Percentiles rank a stretch among this genome's conserved stretches.
phyloP scores from a whole-genome alignment of 208 protist species.

The Leishmania lainsoni region DNA sequence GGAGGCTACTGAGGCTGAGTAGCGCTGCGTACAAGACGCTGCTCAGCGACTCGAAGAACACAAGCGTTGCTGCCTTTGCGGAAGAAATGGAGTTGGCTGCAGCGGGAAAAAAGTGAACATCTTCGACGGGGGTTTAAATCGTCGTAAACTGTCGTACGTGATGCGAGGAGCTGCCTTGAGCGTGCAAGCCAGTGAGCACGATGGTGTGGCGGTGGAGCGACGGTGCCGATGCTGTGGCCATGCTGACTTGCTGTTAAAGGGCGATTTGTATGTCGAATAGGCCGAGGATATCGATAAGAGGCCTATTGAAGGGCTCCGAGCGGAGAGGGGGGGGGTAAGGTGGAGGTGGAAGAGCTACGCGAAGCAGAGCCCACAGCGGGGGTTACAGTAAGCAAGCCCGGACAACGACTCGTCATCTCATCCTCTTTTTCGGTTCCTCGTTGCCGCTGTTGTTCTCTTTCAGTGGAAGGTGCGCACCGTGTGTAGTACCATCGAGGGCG shows the following conservation, averaged over 20 bases:
- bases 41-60: constrained; percentile 15
- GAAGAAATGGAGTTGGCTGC: background rate
- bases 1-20: constrained; percentile 14
- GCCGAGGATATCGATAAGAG: background rate
- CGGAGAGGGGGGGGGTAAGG: background rate
- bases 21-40: constrained; percentile 17
- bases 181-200: background rate
- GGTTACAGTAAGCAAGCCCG: background rate
- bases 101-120: constrained; percentile 2
- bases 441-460: background rate
- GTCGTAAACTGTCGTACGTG: constrained; percentile 16
- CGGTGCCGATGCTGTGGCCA: background rate
- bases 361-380: background rate
- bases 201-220: background rate
- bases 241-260: background rate
- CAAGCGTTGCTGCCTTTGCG: constrained; percentile 5
- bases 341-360: background rate
- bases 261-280: background rate
- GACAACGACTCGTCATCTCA: background rate
- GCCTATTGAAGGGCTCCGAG: background rate
- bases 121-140: background rate
- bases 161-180: background rate
- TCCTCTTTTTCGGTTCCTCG: background rate
- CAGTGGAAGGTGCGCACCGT: background rate
- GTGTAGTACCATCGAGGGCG: background rate